Evolutionary conservation across 768 basidiomycete genomes (phyloP).

Genomic region (Hebeloma cylindrosporum): DNA sequence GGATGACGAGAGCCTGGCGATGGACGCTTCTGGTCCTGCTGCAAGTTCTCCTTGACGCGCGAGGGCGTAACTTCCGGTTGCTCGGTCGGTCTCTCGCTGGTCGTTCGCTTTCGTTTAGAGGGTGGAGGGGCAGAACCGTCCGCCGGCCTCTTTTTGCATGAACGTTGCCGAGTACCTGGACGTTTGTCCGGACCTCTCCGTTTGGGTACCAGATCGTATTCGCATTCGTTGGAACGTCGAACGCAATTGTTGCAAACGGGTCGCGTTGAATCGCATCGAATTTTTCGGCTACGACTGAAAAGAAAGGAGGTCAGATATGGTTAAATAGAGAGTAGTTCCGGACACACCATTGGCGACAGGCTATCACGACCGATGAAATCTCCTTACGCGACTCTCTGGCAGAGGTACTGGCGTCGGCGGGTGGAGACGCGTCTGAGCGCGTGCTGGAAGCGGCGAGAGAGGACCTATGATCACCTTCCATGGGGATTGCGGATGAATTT

Average conservation of each 20-base stretch:
- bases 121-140: conserved; percentile 52
- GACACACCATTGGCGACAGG: conserved; percentile 80
- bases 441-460: conserved; percentile 35
- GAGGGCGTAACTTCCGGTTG: conserved; percentile 32
- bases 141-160: conserved; percentile 77
- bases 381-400: conserved; percentile 49
- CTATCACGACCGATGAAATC: conserved; percentile 71
- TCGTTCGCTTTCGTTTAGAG: conserved; percentile 54
- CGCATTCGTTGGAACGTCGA: conserved; percentile 73
- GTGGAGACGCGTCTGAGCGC: conserved; percentile 34
- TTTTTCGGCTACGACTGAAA: conserved; percentile 77
- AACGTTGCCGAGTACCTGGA: conserved; percentile 79
- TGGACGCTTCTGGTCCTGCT: conserved; percentile 12
- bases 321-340: conserved; percentile 39
- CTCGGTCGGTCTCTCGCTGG: conserved; percentile 30
- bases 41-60: conserved; percentile 41
- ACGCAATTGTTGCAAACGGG: conserved; percentile 82
- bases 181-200: conserved; percentile 85
- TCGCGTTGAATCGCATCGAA: conserved; percentile 81
- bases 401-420: conserved; percentile 29
- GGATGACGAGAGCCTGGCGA: conserved; percentile 11
- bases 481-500: conserved; percentile 28
- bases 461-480: conserved; percentile 30
- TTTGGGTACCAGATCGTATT: conserved; percentile 79
- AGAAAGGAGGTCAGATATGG: conserved; percentile 37